Percentiles rank a stretch among this genome's conserved stretches.
These are phyloP conservation scores for Myochromella boudieri DNA, from an alignment of 768 basidiomycete genomes.

Conservation along the genomic window DNA sequence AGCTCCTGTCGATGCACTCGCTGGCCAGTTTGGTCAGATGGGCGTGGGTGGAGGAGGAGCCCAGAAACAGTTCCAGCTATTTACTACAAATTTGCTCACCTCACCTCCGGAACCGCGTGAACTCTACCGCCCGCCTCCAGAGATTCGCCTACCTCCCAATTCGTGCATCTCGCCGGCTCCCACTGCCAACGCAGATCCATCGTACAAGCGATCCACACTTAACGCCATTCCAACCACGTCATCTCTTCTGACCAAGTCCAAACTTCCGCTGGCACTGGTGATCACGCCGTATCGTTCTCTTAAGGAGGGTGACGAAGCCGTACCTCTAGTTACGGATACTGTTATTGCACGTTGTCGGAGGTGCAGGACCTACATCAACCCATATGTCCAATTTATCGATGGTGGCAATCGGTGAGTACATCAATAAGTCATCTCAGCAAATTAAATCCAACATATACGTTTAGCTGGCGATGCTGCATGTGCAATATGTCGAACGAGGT, in stretches of 20 bases:
- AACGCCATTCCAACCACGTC: slow-evolving; percentile 93
- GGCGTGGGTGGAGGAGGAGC: slow-evolving; percentile 67
- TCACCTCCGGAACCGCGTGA: slow-evolving; percentile 91
- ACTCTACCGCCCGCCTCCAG: slow-evolving; percentile 78
- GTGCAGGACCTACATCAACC: slow-evolving; percentile 96
- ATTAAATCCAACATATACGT: neutral
- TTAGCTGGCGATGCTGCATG: slow-evolving; percentile 98
- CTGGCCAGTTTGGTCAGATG: slow-evolving; percentile 90
- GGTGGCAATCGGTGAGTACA: slow-evolving; percentile 81
- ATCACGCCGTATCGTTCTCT: slow-evolving; percentile 89
- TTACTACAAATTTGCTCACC: slow-evolving; percentile 90
- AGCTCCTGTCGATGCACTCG: slow-evolving; percentile 59
- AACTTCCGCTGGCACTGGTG: slow-evolving; percentile 86
- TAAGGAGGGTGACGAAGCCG: slow-evolving; percentile 78
- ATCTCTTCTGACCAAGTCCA: slow-evolving; percentile 83
- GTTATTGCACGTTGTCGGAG: slow-evolving; percentile 95
- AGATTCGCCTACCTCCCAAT: slow-evolving; percentile 85
- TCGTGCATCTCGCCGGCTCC: slow-evolving; percentile 78
- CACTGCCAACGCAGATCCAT: slow-evolving; percentile 80
- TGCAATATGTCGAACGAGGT: slow-evolving; percentile 98
- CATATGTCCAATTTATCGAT: slow-evolving; percentile 96
- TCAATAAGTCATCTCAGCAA: neutral
- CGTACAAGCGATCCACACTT: slow-evolving; percentile 89
- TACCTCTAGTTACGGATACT: slow-evolving; percentile 90
- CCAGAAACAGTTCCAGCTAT: slow-evolving; percentile 73